Evolutionary conservation across 2,329 filamentous ascomycete genomes (phyloP).

Genomic region (Pseudocercospora ulei): DNA sequence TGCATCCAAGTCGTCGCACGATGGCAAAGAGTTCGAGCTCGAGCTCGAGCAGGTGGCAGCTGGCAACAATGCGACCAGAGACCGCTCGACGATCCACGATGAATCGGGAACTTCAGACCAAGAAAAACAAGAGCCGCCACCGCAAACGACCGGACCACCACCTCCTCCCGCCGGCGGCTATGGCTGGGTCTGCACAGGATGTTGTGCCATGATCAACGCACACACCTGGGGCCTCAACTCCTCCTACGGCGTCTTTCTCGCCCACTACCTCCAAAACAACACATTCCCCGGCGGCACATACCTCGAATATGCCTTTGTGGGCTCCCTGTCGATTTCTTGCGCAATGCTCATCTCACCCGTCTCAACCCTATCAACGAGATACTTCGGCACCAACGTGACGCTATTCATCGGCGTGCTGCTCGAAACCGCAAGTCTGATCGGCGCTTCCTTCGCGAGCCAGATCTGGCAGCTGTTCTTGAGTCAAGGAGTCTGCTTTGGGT

Average conservation of each 20-base stretch:
- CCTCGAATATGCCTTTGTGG: conserved; percentile 68
- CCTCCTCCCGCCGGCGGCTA: conserved; percentile 48
- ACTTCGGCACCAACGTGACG: conserved; percentile 54
- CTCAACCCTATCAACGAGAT: conserved; percentile 52
- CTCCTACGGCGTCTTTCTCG: conserved; percentile 62
- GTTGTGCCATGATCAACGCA: conserved; percentile 39
- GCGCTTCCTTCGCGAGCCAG: conserved; percentile 56
- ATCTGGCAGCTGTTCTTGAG: conserved; percentile 69
- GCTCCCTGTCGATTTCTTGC: conserved; percentile 56
- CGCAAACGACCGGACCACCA: conserved; percentile 2
- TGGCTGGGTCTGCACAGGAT: conserved; percentile 48
- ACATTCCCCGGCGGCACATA: conserved; percentile 54
- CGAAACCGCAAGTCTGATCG: conserved; percentile 56
- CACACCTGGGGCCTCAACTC: conserved; percentile 41
- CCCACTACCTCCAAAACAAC: conserved; percentile 59
- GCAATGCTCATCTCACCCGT: conserved; percentile 60
- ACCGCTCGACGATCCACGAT: background rate
- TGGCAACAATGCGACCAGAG: background rate
- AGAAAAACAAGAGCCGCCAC: conserved; percentile 3
- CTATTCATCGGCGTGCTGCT: conserved; percentile 57
- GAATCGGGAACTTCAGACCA: background rate
- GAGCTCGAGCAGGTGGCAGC: background rate
- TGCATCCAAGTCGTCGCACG: background rate
- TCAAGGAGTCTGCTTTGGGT: conserved; percentile 67
- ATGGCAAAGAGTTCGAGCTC: conserved; percentile 1